These are phyloP conservation scores for Claviceps lovelessii DNA, from an alignment of 2,329 filamentous ascomycete genomes.

Conservation along the genomic window DNA sequence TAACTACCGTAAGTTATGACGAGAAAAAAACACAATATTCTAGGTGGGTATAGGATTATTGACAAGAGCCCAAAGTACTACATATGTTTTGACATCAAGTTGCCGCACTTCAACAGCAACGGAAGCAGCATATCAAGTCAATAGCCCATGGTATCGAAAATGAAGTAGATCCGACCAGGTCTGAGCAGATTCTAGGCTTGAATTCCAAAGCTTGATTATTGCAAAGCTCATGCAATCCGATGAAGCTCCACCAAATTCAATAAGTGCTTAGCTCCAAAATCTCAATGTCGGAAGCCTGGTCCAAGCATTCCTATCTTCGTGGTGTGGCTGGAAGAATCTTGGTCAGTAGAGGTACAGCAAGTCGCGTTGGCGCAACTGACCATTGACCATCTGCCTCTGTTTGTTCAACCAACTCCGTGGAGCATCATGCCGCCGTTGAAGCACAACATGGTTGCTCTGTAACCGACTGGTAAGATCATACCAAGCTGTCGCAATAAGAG, in stretches of 20 bases:
- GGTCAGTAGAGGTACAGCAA: conserved; percentile 30
- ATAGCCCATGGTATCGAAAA: not conserved
- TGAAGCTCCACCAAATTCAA: not conserved
- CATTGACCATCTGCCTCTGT: conserved; percentile 59
- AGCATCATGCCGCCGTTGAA: conserved; percentile 60
- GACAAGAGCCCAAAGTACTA: not conserved
- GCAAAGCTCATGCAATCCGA: not conserved
- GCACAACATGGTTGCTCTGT: conserved; percentile 68
- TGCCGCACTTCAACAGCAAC: not conserved
- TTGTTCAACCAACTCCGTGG: conserved; percentile 75
- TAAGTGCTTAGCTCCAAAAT: too few species aligned
- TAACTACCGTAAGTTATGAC: not conserved
- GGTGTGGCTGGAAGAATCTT: conserved; percentile 27
- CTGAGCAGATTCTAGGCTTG: not conserved
- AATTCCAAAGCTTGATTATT: not conserved
- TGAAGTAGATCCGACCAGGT: not conserved
- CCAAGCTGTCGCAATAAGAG: conserved; percentile 70
- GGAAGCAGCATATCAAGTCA: not conserved
- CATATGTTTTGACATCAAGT: not conserved
- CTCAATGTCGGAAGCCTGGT: conserved; percentile 10
- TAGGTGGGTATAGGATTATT: not conserved
- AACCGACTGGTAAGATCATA: conserved; percentile 66
- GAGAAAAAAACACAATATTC: not conserved
- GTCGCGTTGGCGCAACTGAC: conserved; percentile 31
- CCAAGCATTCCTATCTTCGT: conserved; percentile 29